phyloP scores from a whole-genome alignment of 345 rosid genomes.

The Jatropha curcas region DNA sequence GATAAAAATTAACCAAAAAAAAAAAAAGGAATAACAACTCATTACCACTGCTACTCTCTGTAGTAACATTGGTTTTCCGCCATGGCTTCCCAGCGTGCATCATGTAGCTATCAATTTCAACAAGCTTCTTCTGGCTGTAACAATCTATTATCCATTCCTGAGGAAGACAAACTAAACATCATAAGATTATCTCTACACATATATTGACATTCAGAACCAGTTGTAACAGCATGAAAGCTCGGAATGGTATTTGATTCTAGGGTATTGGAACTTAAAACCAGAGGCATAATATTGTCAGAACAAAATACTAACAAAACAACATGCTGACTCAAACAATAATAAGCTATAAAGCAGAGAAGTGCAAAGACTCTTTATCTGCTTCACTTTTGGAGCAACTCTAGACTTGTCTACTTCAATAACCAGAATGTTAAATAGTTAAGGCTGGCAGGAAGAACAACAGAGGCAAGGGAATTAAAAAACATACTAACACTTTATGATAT shows the following conservation, averaged over 20 bases:
- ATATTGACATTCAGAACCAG: neutral
- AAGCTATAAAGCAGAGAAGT: neutral
- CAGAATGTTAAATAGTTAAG: neutral
- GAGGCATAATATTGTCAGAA: neutral
- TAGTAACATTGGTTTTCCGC: conserved; percentile 45
- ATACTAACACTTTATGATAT: neutral
- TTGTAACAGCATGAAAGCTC: neutral
- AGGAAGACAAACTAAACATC: conserved; percentile 16
- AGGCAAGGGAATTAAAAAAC: neutral
- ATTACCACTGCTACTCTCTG: conserved; percentile 42
- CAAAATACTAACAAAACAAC: neutral
- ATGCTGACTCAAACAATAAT: neutral
- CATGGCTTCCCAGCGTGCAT: conserved; percentile 94
- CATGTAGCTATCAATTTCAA: conserved; percentile 74
- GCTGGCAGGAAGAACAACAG: neutral
- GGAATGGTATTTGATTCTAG: neutral
- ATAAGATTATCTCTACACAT: conserved; percentile 6
- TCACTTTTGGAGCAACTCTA: neutral
- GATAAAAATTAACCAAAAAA: neutral
- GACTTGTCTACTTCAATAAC: conserved; percentile 1
- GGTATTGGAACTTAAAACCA: neutral
- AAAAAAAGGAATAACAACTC: neutral
- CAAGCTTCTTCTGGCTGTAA: conserved; percentile 62
- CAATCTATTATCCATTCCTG: conserved; percentile 90
- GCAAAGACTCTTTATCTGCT: neutral